phyloP scores from a whole-genome alignment of 139 green algal genomes.

The Volvox africanus region DNA sequence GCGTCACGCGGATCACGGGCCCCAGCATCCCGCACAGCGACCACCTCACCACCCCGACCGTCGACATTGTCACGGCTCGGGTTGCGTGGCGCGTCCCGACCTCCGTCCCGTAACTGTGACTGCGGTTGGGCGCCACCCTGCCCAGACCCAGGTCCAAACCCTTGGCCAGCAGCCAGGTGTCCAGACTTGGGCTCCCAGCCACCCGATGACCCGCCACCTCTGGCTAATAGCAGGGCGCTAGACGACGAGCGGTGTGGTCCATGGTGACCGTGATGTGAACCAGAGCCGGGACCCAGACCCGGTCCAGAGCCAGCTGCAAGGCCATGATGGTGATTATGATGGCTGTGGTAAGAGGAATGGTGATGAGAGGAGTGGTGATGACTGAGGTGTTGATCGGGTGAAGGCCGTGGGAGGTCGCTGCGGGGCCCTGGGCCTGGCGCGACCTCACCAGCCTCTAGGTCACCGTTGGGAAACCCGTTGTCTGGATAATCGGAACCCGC shows the following conservation, averaged over 20 bases:
- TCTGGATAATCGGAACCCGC: background rate
- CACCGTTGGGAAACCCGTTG: background rate
- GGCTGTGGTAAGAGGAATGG: constrained; percentile 3
- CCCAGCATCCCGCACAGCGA: background rate
- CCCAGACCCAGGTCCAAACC: background rate
- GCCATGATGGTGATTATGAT: constrained; percentile 3
- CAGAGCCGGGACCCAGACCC: background rate
- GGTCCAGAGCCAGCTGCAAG: background rate
- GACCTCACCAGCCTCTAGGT: constrained; percentile 44
- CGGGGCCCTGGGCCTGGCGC: constrained; percentile 11
- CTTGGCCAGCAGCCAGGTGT: background rate
- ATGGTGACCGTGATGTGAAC: constrained; percentile 9
- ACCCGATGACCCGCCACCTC: background rate
- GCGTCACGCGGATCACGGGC: background rate
- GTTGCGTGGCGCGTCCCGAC: background rate
- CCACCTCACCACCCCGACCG: background rate
- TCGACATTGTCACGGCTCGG: background rate
- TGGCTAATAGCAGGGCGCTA: background rate
- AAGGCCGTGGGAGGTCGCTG: background rate
- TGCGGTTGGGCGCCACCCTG: background rate
- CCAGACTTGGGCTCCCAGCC: constrained; percentile 1
- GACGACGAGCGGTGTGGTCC: background rate
- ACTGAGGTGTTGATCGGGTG: constrained; percentile 22
- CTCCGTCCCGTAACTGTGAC: background rate
- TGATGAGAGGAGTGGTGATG: constrained; percentile 19